Percentiles rank a stretch among this genome's conserved stretches.
phyloP scores from a whole-genome alignment of 148 eudicot species.

The Rhododendron kiyosumense region DNA sequence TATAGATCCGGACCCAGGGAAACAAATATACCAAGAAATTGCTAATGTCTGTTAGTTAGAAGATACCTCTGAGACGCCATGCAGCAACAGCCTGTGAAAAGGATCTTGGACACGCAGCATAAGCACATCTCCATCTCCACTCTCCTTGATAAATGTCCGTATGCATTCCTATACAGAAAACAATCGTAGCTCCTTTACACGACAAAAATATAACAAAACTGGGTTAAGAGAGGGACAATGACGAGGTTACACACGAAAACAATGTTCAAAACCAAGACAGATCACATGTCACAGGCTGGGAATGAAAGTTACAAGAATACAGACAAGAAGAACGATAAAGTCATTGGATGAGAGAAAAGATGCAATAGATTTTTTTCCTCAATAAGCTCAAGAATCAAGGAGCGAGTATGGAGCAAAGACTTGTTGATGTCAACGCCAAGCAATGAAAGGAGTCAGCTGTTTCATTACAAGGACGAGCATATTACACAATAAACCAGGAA shows the following conservation, averaged over 20 bases:
- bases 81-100: constrained; percentile 83
- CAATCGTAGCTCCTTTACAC: background rate
- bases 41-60: background rate
- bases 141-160: constrained; percentile 53
- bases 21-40: background rate
- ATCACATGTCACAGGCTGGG: background rate
- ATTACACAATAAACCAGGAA: background rate
- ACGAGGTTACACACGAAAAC: background rate
- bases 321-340: background rate
- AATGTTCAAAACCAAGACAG: background rate
- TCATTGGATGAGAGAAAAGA: background rate
- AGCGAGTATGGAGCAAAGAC: background rate
- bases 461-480: background rate
- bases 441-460: background rate
- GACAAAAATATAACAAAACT: background rate
- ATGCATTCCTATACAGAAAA: constrained; percentile 48
- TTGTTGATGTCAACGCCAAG: background rate
- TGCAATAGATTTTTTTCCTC: background rate
- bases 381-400: background rate
- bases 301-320: background rate
- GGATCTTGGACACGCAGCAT: constrained; percentile 73
- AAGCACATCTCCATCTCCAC: constrained; percentile 46
- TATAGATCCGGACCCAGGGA: background rate
- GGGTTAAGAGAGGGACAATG: background rate
- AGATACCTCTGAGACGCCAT: constrained; percentile 93